Evolutionary conservation across 495 filamentous ascomycete species (phyloP), one percentile per base, ranked within the genome.

Genomic region (Aspergillus carlsbadensis): DNA sequence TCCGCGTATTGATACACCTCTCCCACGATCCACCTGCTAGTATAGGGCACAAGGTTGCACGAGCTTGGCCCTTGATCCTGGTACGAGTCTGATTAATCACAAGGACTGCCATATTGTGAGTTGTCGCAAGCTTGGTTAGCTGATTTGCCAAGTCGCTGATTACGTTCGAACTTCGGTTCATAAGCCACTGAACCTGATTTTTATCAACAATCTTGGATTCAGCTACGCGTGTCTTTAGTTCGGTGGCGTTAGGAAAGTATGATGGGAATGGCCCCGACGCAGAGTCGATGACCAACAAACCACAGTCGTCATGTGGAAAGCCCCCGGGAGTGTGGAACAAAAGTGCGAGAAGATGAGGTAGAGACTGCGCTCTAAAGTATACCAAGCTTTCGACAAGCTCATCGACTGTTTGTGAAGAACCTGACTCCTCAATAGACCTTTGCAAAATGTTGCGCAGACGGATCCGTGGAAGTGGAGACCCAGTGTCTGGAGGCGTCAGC

Each of bases 331-430:
- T 83, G 52, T 85, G 82, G 29, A 82, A 70, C 31, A 96, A 68
- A 5, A 96, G 71, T 2, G 88, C 87, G 26, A 96, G 74, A 6
- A 96, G 71, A 69, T 96, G 92, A 6, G 92, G 79, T 18, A 96
- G 76, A 6, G 80, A 80, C 15, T 73, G 77, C 2, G 77, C 60
- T 10, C 69, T 72, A 56, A 81, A 74, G 62, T 85, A 74, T 24
- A 68, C 67, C 20, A 84, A 59, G 36, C 71, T 75, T 10, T 69
- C 52, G 8, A 65, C 43, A 20, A 63, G 56, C 1, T 67, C 40
- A 37, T 64, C 46, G 43, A 41, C 50, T 42, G 54, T 44, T 31
- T 42, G 14, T 29, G 44, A 43, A 50, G 60, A 41, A 14, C 41
- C 29, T 2, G 43, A 36, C 0, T 21, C 6, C 5, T 44, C 15